phyloP scores from a whole-genome alignment of 2,329 filamentous ascomycete species.

The Talaromyces sp. region DNA sequence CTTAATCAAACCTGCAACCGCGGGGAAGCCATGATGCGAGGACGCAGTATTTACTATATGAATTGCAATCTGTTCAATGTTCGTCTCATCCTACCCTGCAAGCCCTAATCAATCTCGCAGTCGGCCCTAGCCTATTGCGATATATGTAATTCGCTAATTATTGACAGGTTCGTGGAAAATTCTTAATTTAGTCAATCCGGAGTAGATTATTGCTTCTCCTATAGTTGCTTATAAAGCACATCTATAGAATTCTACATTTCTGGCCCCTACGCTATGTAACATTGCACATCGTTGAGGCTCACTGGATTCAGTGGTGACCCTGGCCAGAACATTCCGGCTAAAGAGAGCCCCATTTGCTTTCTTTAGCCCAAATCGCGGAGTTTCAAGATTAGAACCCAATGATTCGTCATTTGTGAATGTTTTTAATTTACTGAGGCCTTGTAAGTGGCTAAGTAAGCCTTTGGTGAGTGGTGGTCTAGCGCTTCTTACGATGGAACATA shows the following conservation, averaged over 20 bases:
- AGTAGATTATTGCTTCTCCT: neutral
- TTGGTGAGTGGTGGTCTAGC: neutral
- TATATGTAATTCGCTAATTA: neutral
- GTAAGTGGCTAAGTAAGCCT: neutral
- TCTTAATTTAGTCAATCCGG: neutral
- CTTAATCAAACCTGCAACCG: neutral
- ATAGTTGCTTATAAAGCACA: neutral
- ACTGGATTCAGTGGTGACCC: neutral
- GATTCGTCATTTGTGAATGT: no score
- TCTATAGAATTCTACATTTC: neutral
- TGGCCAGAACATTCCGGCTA: neutral
- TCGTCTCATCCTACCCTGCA: neutral
- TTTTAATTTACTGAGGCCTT: neutral
- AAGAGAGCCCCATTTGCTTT: neutral
- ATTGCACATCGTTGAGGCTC: neutral
- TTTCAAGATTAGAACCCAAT: neutral
- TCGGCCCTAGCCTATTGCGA: neutral
- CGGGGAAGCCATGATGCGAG: neutral
- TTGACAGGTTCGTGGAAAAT: neutral
- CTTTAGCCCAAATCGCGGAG: neutral
- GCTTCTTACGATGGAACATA: neutral
- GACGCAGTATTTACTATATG: neutral
- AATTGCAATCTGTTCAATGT: neutral
- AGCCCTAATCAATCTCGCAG: neutral
- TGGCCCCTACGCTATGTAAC: neutral